Evolutionary conservation across 2,329 filamentous ascomycete genomes (phyloP).

Genomic region (Phoma sp.): DNA sequence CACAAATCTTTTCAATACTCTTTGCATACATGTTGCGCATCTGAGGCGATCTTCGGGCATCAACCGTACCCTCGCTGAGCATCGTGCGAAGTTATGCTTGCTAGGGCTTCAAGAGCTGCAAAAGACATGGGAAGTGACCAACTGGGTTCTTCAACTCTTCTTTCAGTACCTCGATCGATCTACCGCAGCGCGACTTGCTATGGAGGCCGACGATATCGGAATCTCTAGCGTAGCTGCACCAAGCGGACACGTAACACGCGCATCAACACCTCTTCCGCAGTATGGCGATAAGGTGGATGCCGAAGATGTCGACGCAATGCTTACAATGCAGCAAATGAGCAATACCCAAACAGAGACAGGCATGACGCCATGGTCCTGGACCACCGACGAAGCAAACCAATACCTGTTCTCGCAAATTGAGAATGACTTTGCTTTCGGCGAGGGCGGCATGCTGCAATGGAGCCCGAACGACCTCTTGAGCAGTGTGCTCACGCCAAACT

Average conservation of each 20-base stretch:
- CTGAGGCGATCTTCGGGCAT: slow-evolving; percentile 50
- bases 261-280: slow-evolving; percentile 6
- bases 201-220: slow-evolving; percentile 36
- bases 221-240: slow-evolving; percentile 22
- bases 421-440: slow-evolving; percentile 41
- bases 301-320: slow-evolving; percentile 15
- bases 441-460: slow-evolving; percentile 35
- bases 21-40: slow-evolving; percentile 59
- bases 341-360: slow-evolving; percentile 10
- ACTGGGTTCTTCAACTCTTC: slow-evolving; percentile 59
- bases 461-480: slow-evolving; percentile 26
- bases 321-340: slow-evolving; percentile 10
- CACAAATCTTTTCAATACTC: slow-evolving; percentile 57
- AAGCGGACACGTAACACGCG: slow-evolving; percentile 11
- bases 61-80: slow-evolving; percentile 55
- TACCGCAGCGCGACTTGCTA: slow-evolving; percentile 50
- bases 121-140: slow-evolving; percentile 59
- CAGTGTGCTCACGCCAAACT: slow-evolving; percentile 21
- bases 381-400: slow-evolving; percentile 39
- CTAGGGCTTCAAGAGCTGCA: slow-evolving; percentile 58
- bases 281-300: neutral
- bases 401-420: slow-evolving; percentile 44
- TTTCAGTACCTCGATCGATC: slow-evolving; percentile 58
- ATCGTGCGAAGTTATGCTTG: slow-evolving; percentile 58
- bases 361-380: slow-evolving; percentile 38